These are phyloP conservation scores for Trichoderma koningii DNA, from an alignment of 2,329 filamentous ascomycete species.

Conservation along the genomic window DNA sequence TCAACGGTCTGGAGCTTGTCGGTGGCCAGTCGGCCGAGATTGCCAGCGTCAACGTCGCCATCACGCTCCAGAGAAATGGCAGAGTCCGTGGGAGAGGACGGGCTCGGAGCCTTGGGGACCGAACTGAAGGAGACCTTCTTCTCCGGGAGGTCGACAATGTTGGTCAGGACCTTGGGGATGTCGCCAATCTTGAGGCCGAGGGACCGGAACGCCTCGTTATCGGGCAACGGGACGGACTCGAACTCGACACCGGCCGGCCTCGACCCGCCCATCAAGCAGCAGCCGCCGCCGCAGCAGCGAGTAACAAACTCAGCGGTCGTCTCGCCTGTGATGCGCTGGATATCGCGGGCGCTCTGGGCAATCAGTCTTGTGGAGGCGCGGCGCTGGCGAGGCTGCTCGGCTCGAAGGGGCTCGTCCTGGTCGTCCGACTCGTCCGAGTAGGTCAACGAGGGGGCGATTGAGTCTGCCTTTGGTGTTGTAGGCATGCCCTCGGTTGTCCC, in stretches of 20 bases:
- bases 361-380: conserved; percentile 71
- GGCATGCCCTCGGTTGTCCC: conserved; percentile 47
- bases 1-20: conserved; percentile 44
- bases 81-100: conserved; percentile 52
- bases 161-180: conserved; percentile 72
- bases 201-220: conserved; percentile 82
- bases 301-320: conserved; percentile 62
- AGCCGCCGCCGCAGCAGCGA: conserved; percentile 66
- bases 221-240: conserved; percentile 61
- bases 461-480: conserved; percentile 50
- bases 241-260: conserved; percentile 52
- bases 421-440: conserved; percentile 65
- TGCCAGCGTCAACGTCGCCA: conserved; percentile 32
- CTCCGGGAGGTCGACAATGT: conserved; percentile 70
- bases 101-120: conserved; percentile 44
- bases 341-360: conserved; percentile 62
- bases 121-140: conserved; percentile 72
- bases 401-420: conserved; percentile 52
- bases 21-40: conserved; percentile 33
- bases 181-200: conserved; percentile 75
- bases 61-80: conserved; percentile 48
- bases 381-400: conserved; percentile 52
- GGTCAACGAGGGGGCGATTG: conserved; percentile 62
- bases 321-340: conserved; percentile 65
- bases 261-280: conserved; percentile 56